Conservation (phyloP, 805 yeast species). For the Ogataea angusta region DNA sequence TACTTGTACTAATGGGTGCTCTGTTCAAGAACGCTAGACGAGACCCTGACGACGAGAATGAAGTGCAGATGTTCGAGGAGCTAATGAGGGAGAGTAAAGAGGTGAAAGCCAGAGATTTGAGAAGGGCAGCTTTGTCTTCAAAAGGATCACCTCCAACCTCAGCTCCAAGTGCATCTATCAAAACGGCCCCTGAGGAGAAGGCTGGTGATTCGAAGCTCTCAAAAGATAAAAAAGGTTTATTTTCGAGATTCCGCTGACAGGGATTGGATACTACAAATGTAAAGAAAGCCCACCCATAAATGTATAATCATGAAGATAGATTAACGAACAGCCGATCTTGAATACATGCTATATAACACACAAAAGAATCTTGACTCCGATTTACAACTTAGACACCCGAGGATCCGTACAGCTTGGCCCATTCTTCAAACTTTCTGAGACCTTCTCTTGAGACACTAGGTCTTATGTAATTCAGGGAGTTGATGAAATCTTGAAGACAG, state of each 20-base stretch:
- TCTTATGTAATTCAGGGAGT: slow-evolving; percentile 72
- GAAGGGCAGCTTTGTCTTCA: slow-evolving; percentile 18
- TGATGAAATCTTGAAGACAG: slow-evolving; percentile 65
- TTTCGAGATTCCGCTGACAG: slow-evolving; percentile 12
- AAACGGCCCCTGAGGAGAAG: slow-evolving; percentile 1
- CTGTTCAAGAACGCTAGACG: slow-evolving; percentile 59
- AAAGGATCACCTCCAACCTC: slow-evolving; percentile 5
- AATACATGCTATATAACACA: too few relatives aligned
- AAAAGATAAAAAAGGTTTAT: slow-evolving; percentile 10
- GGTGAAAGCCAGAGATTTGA: slow-evolving; percentile 29
- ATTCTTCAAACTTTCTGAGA: slow-evolving; percentile 71
- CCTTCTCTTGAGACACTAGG: slow-evolving; percentile 90
- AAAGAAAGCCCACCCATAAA: not conserved
- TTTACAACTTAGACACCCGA: slow-evolving; percentile 60
- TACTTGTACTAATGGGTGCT: slow-evolving; percentile 57
- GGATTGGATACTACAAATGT: not conserved
- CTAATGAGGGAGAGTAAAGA: slow-evolving; percentile 34
- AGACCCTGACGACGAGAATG: slow-evolving; percentile 68
- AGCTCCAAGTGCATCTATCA: not conserved
- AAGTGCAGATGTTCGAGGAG: slow-evolving; percentile 75
- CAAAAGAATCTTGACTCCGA: not conserved
- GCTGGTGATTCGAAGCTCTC: slow-evolving; percentile 3
- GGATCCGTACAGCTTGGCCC: slow-evolving; percentile 86
- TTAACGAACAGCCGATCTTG: not conserved
- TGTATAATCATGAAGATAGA: not conserved